Percentiles rank a stretch among this genome's conserved stretches.
These are phyloP conservation scores for Eucalyptus sp. DNA, from an alignment of 345 rosid genomes.

Conservation along the genomic window DNA sequence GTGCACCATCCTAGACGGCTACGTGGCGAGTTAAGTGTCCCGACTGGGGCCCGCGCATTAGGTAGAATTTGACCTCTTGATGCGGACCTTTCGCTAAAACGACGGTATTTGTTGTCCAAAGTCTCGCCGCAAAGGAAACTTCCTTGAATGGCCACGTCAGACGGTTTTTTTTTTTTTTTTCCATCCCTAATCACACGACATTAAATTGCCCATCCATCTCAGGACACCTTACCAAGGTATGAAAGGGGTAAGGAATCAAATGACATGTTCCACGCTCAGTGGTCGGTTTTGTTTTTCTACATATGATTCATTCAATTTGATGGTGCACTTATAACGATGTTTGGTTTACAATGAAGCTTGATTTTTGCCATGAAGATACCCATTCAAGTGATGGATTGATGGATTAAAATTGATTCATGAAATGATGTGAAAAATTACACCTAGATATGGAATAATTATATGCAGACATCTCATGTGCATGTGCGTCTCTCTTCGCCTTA, in stretches of 20 bases:
- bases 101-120: neutral
- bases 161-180: neutral
- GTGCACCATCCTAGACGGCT: neutral
- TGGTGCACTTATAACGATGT: rapidly evolving
- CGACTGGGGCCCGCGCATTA: neutral
- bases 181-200: neutral
- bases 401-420: rapidly evolving
- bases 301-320: neutral
- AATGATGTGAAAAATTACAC: neutral
- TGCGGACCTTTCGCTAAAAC: neutral
- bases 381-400: neutral
- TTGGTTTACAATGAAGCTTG: neutral
- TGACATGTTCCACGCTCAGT: neutral
- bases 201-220: neutral
- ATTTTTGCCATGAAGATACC: neutral
- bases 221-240: neutral
- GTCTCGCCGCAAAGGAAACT: neutral
- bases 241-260: neutral
- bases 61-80: neutral
- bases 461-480: no score
- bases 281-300: neutral
- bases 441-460: no score
- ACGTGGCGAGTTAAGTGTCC: neutral
- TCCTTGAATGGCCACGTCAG: neutral
- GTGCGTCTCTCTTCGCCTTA: no score